Evolutionary conservation across 139 green algal species (phyloP).

Genomic region (Chlamydomonas urium): DNA sequence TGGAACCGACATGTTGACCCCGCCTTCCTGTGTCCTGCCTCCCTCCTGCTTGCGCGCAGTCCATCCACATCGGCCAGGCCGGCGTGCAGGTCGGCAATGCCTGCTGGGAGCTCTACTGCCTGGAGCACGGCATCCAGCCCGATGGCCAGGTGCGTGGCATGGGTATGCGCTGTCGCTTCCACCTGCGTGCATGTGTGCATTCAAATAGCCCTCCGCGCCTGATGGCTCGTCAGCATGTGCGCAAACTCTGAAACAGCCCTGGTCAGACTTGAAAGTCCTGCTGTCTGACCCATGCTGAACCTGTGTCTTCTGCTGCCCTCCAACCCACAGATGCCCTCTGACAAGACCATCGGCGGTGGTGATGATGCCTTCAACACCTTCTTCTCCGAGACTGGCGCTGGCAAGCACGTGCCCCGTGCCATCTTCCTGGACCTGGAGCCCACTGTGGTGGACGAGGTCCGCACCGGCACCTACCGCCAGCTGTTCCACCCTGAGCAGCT

Average conservation of each 20-base stretch:
- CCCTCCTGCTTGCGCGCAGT: background rate
- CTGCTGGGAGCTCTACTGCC: too few relatives aligned
- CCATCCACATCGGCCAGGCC: background rate
- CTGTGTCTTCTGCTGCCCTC: constrained; percentile 48
- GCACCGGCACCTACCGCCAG: constrained; percentile 93
- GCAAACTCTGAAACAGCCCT: background rate
- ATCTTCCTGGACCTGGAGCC: constrained; percentile 96
- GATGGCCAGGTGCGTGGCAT: too few relatives aligned
- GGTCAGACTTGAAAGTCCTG: background rate
- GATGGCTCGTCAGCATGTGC: background rate
- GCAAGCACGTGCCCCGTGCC: constrained; percentile 73
- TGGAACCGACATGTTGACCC: background rate
- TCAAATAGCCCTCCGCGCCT: background rate
- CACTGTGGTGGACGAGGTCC: constrained; percentile 94
- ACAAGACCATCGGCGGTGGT: constrained; percentile 86
- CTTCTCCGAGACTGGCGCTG: constrained; percentile 93
- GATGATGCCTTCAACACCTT: constrained; percentile 97
- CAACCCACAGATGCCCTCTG: constrained; percentile 93
- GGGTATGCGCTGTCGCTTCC: too few relatives aligned
- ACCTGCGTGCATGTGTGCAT: background rate
- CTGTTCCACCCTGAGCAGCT: constrained; percentile 98
- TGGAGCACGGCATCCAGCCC: too few relatives aligned
- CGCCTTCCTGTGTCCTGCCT: background rate
- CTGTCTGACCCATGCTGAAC: background rate
- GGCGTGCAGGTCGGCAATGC: too few relatives aligned